phyloP scores from a whole-genome alignment of 345 rosid species.

The Boechera retrofracta region DNA sequence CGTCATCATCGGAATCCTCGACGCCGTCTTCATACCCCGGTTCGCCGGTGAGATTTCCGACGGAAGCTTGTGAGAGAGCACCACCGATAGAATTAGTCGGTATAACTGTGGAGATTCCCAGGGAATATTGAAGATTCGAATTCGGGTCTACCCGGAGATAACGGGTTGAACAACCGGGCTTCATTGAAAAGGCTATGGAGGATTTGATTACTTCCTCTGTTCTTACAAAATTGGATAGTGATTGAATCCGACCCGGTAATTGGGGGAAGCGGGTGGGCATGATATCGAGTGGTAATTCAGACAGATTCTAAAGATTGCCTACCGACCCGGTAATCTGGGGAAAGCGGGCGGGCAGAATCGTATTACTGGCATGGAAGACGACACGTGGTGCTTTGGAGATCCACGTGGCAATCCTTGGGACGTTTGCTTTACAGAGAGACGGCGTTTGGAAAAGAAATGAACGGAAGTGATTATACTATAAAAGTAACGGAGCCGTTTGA shows the following conservation, averaged over 20 bases:
- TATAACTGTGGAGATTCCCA: conserved; percentile 50
- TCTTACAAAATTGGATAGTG: not conserved
- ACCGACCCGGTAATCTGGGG: conserved; percentile 22
- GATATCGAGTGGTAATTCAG: conserved; percentile 7
- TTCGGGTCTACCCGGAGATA: conserved; percentile 19
- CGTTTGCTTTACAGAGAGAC: conserved; percentile 21
- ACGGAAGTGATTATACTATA: not conserved
- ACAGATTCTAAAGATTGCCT: conserved; percentile 2
- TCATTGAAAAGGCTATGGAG: conserved; percentile 50
- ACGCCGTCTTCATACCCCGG: conserved; percentile 34
- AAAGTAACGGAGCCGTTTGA: conserved; percentile 33
- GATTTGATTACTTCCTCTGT: not conserved
- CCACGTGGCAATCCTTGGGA: conserved; percentile 30
- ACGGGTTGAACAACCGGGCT: conserved; percentile 30
- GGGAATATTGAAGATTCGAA: conserved; percentile 37
- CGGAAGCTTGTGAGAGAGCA: conserved; percentile 41
- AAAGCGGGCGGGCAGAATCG: not conserved
- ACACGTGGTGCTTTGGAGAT: conserved; percentile 34
- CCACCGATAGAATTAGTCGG: conserved; percentile 40
- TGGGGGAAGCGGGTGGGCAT: conserved; percentile 3
- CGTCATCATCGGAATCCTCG: conserved; percentile 42
- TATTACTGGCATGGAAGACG: conserved; percentile 20
- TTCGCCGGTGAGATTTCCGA: conserved; percentile 45
- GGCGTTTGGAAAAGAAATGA: not conserved
- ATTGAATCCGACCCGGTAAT: conserved; percentile 11